Evolutionary conservation across 495 filamentous ascomycete genomes (phyloP), one percentile per base, ranked within the genome.

Genomic region (Lophium mytilinum): DNA sequence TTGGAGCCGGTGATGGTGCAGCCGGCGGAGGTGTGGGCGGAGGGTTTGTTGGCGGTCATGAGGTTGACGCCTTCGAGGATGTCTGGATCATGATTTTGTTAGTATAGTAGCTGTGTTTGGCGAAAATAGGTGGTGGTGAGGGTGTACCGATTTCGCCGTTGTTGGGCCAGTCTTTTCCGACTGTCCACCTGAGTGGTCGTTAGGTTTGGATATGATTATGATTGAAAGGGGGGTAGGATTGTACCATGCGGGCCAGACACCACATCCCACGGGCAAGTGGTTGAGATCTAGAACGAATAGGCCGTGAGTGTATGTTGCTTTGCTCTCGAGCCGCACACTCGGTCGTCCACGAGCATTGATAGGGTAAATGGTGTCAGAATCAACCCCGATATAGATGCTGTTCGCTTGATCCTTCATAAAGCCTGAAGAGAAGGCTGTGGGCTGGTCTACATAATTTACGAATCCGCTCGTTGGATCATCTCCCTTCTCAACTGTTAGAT

Each of bases 41-140:
- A 83, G 58, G 93, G 81, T 35, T 75, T 66, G 61, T 91, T 86
- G 52, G 78, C 72, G 0, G 75, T 68, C 45, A 83, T 75, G 30
- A 75, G 63, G 70, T 93, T 89, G 58, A 93, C 86, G 39, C 88
- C 87, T 67, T 96, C 90, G 68, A 96, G 84, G 60, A 95, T 89
- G 73, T 96, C 90, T 47, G 63, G 65, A 37, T 69, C 62, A 37
- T 63, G 24, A 30, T 30, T 2, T 30, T 30, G 24, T 47, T 47
- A 47, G 43, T 47, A 47, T 1, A 15, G 10, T 17, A 47, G 14
- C 18, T 19, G 10, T 21, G 1, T 11, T 4, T 67, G 15, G 55
- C 63, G 47, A 41, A 51, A 4, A 34, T 33, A 39, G 55, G 36
- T 53, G 3, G 18, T 43, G n/a, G 45, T n/a, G 18, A 9, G 10